phyloP scores from a whole-genome alignment of 1,284 basidiomycete species.

The Golubevia sp. region DNA sequence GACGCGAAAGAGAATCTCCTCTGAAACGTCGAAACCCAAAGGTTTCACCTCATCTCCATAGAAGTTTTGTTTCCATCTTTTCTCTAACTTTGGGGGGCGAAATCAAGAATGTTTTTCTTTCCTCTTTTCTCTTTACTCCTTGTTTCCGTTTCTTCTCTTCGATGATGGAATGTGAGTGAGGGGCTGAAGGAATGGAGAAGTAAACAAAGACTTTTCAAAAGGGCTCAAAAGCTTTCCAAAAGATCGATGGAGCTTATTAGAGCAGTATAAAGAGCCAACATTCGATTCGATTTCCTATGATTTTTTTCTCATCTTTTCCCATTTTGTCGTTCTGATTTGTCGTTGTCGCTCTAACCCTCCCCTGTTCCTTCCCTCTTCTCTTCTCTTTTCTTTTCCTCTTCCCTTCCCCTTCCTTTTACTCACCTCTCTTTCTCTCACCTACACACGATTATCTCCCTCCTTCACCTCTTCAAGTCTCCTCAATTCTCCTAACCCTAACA shows the following conservation, averaged over 20 bases:
- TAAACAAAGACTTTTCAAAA: slow-evolving; percentile 23
- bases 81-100: too few relatives aligned
- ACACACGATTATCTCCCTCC: background rate
- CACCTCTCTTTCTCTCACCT: background rate
- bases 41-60: too few relatives aligned
- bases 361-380: background rate
- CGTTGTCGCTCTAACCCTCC: background rate
- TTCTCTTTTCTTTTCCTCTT: background rate
- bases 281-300: background rate
- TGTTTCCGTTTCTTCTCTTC: too few relatives aligned
- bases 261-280: slow-evolving; percentile 53
- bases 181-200: too few relatives aligned
- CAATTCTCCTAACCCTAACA: slow-evolving; percentile 32
- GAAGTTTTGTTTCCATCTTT: too few relatives aligned
- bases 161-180: too few relatives aligned
- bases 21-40: too few relatives aligned
- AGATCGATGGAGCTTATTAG: slow-evolving; percentile 15
- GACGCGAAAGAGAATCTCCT: too few relatives aligned
- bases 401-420: background rate
- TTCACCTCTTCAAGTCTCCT: background rate
- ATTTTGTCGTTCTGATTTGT: background rate
- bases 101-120: background rate
- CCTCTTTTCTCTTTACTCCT: too few relatives aligned
- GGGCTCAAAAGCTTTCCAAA: slow-evolving; percentile 25
- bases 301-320: background rate